Base-by-base conservation (phyloP, 1,284 basidiomycete species). In the Agaricales sp. region DNA sequence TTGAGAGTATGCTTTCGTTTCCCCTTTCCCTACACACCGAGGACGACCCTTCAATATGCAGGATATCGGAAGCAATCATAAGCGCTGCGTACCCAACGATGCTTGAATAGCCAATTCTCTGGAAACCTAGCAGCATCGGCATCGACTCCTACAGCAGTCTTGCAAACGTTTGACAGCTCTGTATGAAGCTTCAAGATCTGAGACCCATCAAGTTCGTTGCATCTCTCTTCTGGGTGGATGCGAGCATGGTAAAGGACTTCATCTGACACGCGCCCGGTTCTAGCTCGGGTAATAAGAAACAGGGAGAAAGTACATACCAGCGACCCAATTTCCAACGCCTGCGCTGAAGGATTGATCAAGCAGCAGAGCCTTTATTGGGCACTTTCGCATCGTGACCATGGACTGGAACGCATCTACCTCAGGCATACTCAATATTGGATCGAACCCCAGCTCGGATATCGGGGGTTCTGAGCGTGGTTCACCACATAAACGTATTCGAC, bases 241-340 rank as follows among this genome's bases (percentile, higher is more conserved):
- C 74, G 68, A 1, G 88, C 71, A 57, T 92, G 85, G 63, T 87
- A 92, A 22, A 92, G 64, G 43, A 92, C 80, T 64, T 91, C 87
- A 58, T 88, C 85, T 81, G 54, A 46, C 20, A 25, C 43, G 21
- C 35, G 8, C 6, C 30, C 26, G n/a, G 48, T 25, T 41, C 13
- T 20, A 43, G 30, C 50, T 56, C 46, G 45, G 21, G 21, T 30
- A 38, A 25, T 25, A 21, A 43, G 22, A 12, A n/a, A n/a, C 18
- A 14, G 21, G 23, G 41, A 37, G 58, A 59, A 63, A 43, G 41
- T 46, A 45, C 49, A 52, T 55, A 78, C 86, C 86, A 55, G 87
- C 87, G 1, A 90, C 78, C 85, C 86, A 91, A 61, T 92, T 92
- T 1, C 89, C 88, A 2, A 92, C 77, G 0, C 89, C 89, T 2